Conservation (phyloP, 306 rosid genomes). For the Inga laurina region DNA sequence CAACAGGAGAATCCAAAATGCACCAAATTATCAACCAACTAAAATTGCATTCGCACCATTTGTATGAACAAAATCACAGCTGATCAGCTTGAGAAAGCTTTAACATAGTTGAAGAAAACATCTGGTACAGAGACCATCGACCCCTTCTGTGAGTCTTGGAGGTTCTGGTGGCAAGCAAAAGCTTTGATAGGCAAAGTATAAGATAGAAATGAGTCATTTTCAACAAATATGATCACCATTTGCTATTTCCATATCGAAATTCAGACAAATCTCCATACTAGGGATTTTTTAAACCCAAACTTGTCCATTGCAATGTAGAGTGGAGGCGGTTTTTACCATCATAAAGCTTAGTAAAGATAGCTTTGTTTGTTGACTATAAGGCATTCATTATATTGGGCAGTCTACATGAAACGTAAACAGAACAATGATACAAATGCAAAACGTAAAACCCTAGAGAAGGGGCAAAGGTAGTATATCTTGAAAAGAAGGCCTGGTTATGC, state of each 20-base stretch:
- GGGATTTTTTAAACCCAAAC: neutral
- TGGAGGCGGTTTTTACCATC: neutral
- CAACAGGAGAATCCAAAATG: too few relatives aligned
- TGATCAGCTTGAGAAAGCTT: neutral
- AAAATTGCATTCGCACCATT: too few relatives aligned
- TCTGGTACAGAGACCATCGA: neutral
- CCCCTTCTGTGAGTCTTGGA: neutral
- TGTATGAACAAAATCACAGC: neutral
- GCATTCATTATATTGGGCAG: neutral
- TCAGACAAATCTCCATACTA: neutral
- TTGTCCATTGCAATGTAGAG: neutral
- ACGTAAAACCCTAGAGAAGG: conserved; percentile 1
- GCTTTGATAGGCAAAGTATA: neutral
- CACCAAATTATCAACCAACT: too few relatives aligned
- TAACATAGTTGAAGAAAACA: neutral
- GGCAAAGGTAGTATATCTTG: neutral
- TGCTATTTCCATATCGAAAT: neutral
- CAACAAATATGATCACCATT: neutral
- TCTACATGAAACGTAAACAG: too few relatives aligned
- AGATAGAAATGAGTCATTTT: neutral
- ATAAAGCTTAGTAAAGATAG: neutral
- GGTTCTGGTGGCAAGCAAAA: too few relatives aligned
- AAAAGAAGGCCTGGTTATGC: neutral
- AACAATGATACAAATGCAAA: neutral
- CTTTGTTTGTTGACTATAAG: neutral